Evolutionary conservation across 176 grass and related monocot species (phyloP), one percentile per base, ranked within the genome.

Genomic region (Phoenix roebelenii): DNA sequence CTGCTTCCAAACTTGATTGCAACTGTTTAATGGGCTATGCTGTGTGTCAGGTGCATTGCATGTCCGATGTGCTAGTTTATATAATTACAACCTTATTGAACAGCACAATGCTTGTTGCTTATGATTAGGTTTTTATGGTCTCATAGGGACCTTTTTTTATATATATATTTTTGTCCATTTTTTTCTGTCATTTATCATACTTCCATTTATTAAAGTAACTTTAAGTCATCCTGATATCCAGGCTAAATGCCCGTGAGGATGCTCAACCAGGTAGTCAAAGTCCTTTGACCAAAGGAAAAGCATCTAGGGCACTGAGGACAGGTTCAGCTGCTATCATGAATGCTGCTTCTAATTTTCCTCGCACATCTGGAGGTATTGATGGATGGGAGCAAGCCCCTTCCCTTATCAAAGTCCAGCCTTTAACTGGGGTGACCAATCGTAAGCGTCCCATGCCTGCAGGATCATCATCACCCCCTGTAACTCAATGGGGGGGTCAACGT

Each of bases 261-360:
- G 58, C 69, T 63, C 80, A 88, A 78, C 72, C 55, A 22, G 76
- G 79, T 65, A 78, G 51, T 32, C 30, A 70, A 76, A 83, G 71
- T 74, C 63, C 78, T 69, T 65, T 74, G 64, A 59, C 76, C 29
- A 95, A 95, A 81, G 75, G 69, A 75, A 95, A 95, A 86, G 82
- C 85, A 58, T 89, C 85, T 62, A 83, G 89, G 67, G 79, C 79
- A 56, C 73, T 73, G 49, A 83, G 85, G 76, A 75, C 78, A 20
- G 68, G 66, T 68, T 89, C 76, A 3, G 63, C 75, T 71, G 63
- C 79, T 50, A 70, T 66, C 67, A 77, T 80, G 72, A 77, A 72
- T 67, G 71, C 85, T 44, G 73, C 80, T 67, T 78, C 84, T 70
- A 82, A 22, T 74, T 75, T 89, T 68, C 63, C 80, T 30, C 82